phyloP scores from a whole-genome alignment of 768 basidiomycete genomes.

The Rhizopogon salebrosus region DNA sequence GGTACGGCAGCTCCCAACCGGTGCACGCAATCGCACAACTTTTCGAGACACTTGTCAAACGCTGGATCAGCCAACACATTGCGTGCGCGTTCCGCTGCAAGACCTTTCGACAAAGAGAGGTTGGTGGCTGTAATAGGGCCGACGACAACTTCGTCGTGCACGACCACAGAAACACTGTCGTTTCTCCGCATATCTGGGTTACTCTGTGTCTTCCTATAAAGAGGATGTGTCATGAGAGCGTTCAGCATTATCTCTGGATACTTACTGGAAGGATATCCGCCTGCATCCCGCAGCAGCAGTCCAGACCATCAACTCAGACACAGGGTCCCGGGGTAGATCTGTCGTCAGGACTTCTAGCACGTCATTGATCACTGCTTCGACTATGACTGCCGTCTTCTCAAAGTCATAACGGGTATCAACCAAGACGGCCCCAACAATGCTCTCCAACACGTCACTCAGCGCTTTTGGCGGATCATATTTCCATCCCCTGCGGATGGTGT shows the following conservation, averaged over 20 bases:
- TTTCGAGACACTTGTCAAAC: constrained; percentile 39
- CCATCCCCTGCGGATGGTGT: constrained; percentile 71
- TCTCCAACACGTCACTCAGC: constrained; percentile 80
- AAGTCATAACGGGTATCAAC: constrained; percentile 76
- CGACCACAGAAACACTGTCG: constrained; percentile 50
- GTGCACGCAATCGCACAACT: constrained; percentile 37
- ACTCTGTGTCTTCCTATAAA: constrained; percentile 37
- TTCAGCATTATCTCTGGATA: constrained; percentile 4
- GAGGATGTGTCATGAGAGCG: neutral
- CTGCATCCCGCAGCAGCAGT: constrained; percentile 53
- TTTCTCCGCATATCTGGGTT: constrained; percentile 37
- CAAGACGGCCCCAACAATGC: constrained; percentile 77
- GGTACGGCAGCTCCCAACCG: neutral
- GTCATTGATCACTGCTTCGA: constrained; percentile 62
- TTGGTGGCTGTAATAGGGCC: constrained; percentile 61
- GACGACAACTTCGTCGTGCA: constrained; percentile 51
- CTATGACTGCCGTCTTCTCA: constrained; percentile 57
- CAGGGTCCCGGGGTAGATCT: constrained; percentile 62
- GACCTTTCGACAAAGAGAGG: constrained; percentile 57
- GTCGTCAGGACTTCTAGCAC: constrained; percentile 57
- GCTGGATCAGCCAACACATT: constrained; percentile 42
- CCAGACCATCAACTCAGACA: constrained; percentile 69
- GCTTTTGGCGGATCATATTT: constrained; percentile 83
- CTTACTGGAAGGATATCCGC: constrained; percentile 41
- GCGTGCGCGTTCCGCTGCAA: constrained; percentile 60